Evolutionary conservation across 495 filamentous ascomycete species (phyloP).

Genomic region (Neurospora terricola): DNA sequence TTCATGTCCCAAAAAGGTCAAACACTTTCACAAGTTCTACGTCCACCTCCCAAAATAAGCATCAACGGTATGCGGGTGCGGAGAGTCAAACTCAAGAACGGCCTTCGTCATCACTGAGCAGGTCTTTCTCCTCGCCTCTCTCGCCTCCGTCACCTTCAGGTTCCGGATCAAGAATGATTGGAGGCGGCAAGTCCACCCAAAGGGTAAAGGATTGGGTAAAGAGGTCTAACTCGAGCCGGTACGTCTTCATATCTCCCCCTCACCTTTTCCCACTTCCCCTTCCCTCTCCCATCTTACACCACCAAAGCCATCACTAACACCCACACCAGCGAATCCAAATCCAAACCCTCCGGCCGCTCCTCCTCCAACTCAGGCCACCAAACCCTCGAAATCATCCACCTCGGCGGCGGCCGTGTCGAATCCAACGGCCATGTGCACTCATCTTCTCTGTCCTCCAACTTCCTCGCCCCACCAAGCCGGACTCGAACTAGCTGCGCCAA

Average conservation of each 20-base stretch:
- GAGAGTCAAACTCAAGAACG: not conserved
- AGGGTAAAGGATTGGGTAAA: conserved; percentile 20
- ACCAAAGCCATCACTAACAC: not conserved
- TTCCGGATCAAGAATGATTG: not conserved
- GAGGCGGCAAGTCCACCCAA: conserved; percentile 10
- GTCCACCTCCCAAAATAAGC: not conserved
- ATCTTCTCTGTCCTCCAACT: not conserved
- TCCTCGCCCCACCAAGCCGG: not conserved
- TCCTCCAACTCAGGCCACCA: conserved; percentile 3
- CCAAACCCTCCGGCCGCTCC: not conserved
- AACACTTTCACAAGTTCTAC: not conserved
- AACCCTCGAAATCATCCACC: conserved; percentile 20
- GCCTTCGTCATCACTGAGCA: not conserved
- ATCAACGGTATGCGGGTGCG: not conserved
- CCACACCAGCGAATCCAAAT: not conserved
- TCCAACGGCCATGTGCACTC: not conserved
- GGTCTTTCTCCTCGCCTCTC: not conserved
- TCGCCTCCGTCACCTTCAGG: not conserved
- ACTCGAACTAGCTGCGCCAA: conserved; percentile 1
- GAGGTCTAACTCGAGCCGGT: conserved; percentile 17
- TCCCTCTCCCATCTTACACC: not conserved
- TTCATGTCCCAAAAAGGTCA: not conserved
- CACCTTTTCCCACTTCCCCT: not conserved
- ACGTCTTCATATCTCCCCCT: not conserved
- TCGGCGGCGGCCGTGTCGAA: conserved; percentile 20